Percentiles rank a stretch among this genome's conserved stretches.
phyloP scores from a whole-genome alignment of 257 asterid species.

The Salvia hispanica region DNA sequence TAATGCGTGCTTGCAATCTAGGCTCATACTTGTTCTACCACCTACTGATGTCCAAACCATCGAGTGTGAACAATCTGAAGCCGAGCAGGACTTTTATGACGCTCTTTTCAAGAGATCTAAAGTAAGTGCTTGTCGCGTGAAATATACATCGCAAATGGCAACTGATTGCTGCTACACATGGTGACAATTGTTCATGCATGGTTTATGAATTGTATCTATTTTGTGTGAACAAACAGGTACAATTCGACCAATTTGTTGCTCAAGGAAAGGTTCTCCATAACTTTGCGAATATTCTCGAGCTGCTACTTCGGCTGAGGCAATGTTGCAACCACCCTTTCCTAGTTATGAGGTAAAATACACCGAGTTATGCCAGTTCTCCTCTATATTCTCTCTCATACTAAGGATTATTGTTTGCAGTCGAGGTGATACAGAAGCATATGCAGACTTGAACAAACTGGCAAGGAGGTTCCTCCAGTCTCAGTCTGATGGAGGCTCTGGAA shows the following conservation, averaged over 20 bases:
- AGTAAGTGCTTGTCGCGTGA: slow-evolving; percentile 41
- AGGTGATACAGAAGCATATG: slow-evolving; percentile 55
- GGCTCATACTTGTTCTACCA: slow-evolving; percentile 86
- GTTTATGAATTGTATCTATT: not conserved
- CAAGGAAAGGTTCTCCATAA: slow-evolving; percentile 90
- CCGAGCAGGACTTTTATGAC: slow-evolving; percentile 70
- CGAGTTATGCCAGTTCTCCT: not conserved
- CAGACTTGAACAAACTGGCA: slow-evolving; percentile 77
- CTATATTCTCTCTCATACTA: not conserved
- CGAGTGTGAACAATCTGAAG: slow-evolving; percentile 71
- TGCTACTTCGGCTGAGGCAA: slow-evolving; percentile 81
- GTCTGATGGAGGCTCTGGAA: slow-evolving; percentile 41
- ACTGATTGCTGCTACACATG: not conserved
- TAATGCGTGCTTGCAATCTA: slow-evolving; percentile 26
- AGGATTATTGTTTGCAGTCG: slow-evolving; percentile 46
- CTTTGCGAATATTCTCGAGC: slow-evolving; percentile 81
- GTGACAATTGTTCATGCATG: not conserved
- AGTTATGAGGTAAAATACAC: slow-evolving; percentile 64
- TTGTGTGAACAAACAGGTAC: slow-evolving; percentile 53
- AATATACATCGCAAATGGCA: not conserved
- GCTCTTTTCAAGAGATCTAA: slow-evolving; percentile 87
- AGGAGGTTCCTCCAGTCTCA: slow-evolving; percentile 54
- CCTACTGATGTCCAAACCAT: slow-evolving; percentile 74
- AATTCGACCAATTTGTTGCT: slow-evolving; percentile 80
- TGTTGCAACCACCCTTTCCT: slow-evolving; percentile 94